A percentile compares a stretch with the other conserved stretches of the same genome.
phyloP scores from a whole-genome alignment of 1,284 basidiomycete genomes.

The Ceratorhiza oryzae-sativae region DNA sequence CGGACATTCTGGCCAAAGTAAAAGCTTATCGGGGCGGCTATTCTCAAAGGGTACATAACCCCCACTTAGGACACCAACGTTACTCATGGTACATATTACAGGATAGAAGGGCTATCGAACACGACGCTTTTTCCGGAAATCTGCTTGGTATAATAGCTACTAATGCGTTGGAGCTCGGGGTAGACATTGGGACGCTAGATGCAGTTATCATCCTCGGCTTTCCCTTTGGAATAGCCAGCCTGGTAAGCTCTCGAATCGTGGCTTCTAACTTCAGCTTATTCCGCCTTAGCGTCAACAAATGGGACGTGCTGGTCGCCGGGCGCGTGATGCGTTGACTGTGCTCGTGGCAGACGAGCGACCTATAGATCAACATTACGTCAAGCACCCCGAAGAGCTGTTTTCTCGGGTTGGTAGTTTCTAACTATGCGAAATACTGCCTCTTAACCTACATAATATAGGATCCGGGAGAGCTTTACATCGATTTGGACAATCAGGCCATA shows the following conservation, averaged over 20 bases:
- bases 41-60: constrained; percentile 56
- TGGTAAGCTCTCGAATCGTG: constrained; percentile 58
- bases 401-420: constrained; percentile 52
- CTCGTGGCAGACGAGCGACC: constrained; percentile 76
- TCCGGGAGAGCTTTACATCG: constrained; percentile 71
- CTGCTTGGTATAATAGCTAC: constrained; percentile 89
- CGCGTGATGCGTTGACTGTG: constrained; percentile 82
- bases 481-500: constrained; percentile 77
- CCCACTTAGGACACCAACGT: neutral
- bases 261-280: neutral
- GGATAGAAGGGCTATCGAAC: constrained; percentile 85
- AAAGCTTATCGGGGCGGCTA: constrained; percentile 88
- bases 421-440: neutral
- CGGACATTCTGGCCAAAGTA: constrained; percentile 78
- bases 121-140: constrained; percentile 84
- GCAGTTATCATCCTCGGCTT: constrained; percentile 91
- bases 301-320: constrained; percentile 83
- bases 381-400: constrained; percentile 75
- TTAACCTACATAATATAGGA: constrained; percentile 45
- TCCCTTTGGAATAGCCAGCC: constrained; percentile 77
- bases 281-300: constrained; percentile 80
- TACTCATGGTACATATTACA: constrained; percentile 47
- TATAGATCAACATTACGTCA: constrained; percentile 80
- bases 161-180: constrained; percentile 88
- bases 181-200: constrained; percentile 88